Evolutionary conservation across 2,329 filamentous ascomycete species (phyloP), one percentile per base, ranked within the genome.

Genomic region (Colletotrichum orchidophilum): DNA sequence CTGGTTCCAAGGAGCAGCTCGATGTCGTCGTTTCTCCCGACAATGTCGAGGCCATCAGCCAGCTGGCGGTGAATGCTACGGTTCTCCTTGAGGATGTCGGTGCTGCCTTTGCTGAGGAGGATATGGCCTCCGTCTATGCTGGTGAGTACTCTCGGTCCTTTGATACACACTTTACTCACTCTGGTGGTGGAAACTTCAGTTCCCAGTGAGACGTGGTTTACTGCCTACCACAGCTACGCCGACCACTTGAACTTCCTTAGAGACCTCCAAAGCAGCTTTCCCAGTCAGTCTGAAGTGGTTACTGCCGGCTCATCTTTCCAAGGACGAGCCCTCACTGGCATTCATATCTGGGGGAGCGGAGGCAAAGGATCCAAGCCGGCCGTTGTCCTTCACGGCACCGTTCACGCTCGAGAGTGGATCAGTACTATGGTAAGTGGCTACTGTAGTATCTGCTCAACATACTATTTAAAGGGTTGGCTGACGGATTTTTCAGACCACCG

Each of bases 261-360:
- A 0, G 83, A 86, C 57, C 77, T 90, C 2, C 80, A 81, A 15
- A 73, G 78, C 0, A 72, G 78, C 1, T 84, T 86, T 67, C 78
- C 85, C 3, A 73, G 73, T 31, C 84, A 86, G 70, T 82, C 87
- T 0, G 82, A 86, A 60, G 78, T 88, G n/a, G 81, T 90, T 42
- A 82, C 80, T 3, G 79, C 83, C 2, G 88, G 88, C 2, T 81
- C 77, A 18, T 87, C 86, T 0, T 77, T 81, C 46, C 77, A 87
- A 65, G 85, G 84, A 1, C 82, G 85, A 42, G 72, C 79, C 68
- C 94, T 96, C 64, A 87, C 88, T 9, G 93, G 91, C 1, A 80
- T 90, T 46, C 88, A 90, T 72, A 81, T 90, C 70, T 90, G 83
- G 78, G 88, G 88, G 3, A 80, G 75, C 58, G 76, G 76, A 2